Evolutionary conservation across 2,329 filamentous ascomycete genomes (phyloP), one percentile per base, ranked within the genome.

Genomic region (Pseudofabraea citricarpa): DNA sequence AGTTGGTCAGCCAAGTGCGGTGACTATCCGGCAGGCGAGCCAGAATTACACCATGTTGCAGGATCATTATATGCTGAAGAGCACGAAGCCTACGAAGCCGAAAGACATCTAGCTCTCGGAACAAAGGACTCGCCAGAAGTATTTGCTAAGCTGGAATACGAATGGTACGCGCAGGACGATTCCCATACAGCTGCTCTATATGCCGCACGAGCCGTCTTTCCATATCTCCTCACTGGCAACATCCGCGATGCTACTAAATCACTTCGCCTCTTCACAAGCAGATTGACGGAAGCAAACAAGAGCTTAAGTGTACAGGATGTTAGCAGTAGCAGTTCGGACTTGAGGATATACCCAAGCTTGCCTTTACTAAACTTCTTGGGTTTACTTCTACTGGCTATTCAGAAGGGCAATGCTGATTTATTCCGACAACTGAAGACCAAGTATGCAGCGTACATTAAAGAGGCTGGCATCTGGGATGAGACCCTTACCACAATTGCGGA

Each of bases 341-440:
- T 87, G 35, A 83, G 85, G 50, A 78, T 97, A 47, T 97, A 94
- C 65, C 90, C 91, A 0, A 88, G 86, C 46, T 70, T 98, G 50
- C 93, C 93, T n/a, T 76, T 98, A 43, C 75, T 98, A 58, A 98
- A 98, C 69, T 97, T 97, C 68, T 75, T 97, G 45, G 87, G 84
- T 22, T 71, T 98, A 53, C 70, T 98, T 39, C 70, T 97, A 40
- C 73, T 96, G 41, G 85, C 88, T 15, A 78, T 95, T 24, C 89
- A 95, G 66, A 81, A 90, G 53, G 88, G 86, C 15, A 75, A 69
- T 29, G 66, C 75, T 15, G 87, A 94, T 56, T 69, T 94, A 38
- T 98, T 87, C 71, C 82, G 82, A 59, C 85, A 90, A 63, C 71
- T 98, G 54, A 81, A 83, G 55, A 79, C 76, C 47, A 93, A 95